Conservation (phyloP, 352 stramenopile genomes). For the Globisporangium echinulatum region DNA sequence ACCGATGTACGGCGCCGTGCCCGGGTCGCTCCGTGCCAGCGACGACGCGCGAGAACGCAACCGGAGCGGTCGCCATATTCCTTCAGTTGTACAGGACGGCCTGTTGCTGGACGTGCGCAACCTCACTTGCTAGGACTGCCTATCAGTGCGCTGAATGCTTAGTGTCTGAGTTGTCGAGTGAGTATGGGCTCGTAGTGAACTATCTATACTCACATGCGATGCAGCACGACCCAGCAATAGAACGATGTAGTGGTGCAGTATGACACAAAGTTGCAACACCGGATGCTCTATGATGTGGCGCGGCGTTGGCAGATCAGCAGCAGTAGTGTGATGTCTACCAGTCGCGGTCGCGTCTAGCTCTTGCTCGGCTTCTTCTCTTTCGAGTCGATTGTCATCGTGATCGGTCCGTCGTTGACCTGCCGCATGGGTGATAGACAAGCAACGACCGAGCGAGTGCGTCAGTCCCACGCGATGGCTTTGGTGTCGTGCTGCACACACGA, state of each 20-base stretch:
- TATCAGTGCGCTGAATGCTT: too few species aligned
- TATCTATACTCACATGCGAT: too few species aligned
- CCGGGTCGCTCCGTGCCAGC: constrained; percentile 31
- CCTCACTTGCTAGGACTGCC: too few species aligned
- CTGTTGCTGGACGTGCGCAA: too few species aligned
- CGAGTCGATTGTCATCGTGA: constrained; percentile 83
- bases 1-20: constrained; percentile 41
- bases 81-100: too few species aligned
- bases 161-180: too few species aligned
- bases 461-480: neutral
- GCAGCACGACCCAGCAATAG: too few species aligned
- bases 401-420: constrained; percentile 75
- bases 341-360: neutral
- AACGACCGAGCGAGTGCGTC: neutral
- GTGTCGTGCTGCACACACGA: neutral
- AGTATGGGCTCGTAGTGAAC: too few species aligned
- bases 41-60: constrained; percentile 40
- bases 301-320: too few species aligned
- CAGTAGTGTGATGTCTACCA: too few species aligned
- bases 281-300: neutral
- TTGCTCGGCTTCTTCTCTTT: constrained; percentile 34
- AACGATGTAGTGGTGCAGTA: too few species aligned
- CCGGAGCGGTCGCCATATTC: constrained; percentile 25
- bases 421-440: neutral
- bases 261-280: too few species aligned